phyloP scores from a whole-genome alignment of 2,329 filamentous ascomycete genomes.

The Sporothrix globosa region DNA sequence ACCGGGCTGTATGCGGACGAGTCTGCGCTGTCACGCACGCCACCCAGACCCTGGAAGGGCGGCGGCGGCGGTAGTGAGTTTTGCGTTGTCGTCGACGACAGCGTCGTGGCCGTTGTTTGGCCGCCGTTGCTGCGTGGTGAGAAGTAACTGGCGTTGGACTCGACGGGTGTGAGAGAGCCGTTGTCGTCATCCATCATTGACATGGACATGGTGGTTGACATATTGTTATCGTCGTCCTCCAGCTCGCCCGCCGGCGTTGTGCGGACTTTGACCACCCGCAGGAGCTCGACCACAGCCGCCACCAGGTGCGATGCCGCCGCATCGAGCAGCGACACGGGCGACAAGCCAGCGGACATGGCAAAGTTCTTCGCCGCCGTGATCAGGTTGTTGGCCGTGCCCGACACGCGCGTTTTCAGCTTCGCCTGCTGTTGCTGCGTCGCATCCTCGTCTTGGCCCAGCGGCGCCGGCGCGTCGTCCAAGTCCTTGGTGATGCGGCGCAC shows the following conservation, averaged over 20 bases:
- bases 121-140: conserved; percentile 45
- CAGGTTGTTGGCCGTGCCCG: conserved; percentile 91
- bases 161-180: conserved; percentile 28
- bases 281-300: conserved; percentile 80
- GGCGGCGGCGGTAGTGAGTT: conserved; percentile 55
- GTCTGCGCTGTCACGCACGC: conserved; percentile 62
- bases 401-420: conserved; percentile 79
- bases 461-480: conserved; percentile 61
- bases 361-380: conserved; percentile 96
- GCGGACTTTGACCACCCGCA: conserved; percentile 81
- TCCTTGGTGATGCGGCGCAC: conserved; percentile 85
- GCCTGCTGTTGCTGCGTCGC: conserved; percentile 61
- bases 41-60: conserved; percentile 62
- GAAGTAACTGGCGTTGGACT: conserved; percentile 22
- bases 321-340: conserved; percentile 90
- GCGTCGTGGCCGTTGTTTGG: conserved; percentile 43
- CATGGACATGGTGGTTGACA: neutral
- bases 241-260: conserved; percentile 74
- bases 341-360: conserved; percentile 77
- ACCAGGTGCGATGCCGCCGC: conserved; percentile 90
- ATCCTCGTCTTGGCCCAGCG: conserved; percentile 52
- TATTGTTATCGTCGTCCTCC: conserved; percentile 71
- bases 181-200: conserved; percentile 55
- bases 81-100: conserved; percentile 41
- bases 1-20: conserved; percentile 77